Percentiles rank a stretch among this genome's conserved stretches.
phyloP scores from a whole-genome alignment of 1,284 basidiomycete genomes.

The Caloboletus inedulis region DNA sequence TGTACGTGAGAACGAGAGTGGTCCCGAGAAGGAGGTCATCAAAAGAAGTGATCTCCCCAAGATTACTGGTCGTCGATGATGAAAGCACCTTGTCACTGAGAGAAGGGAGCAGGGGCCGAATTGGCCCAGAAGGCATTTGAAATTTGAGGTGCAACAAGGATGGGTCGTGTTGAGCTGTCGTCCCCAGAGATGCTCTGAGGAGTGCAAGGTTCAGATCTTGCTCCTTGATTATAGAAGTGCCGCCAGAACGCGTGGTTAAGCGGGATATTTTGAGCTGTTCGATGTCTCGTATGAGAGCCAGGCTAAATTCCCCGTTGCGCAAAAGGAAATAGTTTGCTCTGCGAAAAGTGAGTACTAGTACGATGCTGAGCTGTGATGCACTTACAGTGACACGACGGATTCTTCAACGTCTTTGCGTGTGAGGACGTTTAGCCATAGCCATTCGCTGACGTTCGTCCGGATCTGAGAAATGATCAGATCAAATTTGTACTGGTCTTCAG shows the following conservation, averaged over 20 bases:
- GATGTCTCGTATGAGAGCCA: conserved; percentile 78
- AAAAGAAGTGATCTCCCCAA: conserved; percentile 52
- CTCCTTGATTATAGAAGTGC: conserved; percentile 76
- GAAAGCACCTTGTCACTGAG: conserved; percentile 42
- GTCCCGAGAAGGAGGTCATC: conserved; percentile 78
- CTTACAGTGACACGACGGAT: conserved; percentile 69
- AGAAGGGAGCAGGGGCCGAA: conserved; percentile 73
- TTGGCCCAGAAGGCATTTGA: conserved; percentile 71
- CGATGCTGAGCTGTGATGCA: conserved; percentile 11
- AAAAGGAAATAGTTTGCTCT: conserved; percentile 84
- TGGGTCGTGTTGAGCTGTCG: conserved; percentile 78
- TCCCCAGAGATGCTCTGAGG: conserved; percentile 79
- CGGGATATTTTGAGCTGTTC: conserved; percentile 76
- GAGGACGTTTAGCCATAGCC: conserved; percentile 88
- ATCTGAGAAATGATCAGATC: conserved; percentile 70
- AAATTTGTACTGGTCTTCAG: conserved; percentile 74
- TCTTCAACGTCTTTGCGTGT: conserved; percentile 80
- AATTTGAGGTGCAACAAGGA: conserved; percentile 69
- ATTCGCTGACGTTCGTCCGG: conserved; percentile 74
- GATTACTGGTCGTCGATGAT: conserved; percentile 30
- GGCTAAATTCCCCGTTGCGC: conserved; percentile 82
- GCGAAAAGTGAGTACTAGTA: conserved; percentile 22
- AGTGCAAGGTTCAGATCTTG: conserved; percentile 82
- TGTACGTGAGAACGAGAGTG: conserved; percentile 64
- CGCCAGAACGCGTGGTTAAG: conserved; percentile 60